A percentile compares a stretch with the other conserved stretches of the same genome.
phyloP scores from a whole-genome alignment of 495 filamentous ascomycete genomes.

The Astrocystis sublimbata region DNA sequence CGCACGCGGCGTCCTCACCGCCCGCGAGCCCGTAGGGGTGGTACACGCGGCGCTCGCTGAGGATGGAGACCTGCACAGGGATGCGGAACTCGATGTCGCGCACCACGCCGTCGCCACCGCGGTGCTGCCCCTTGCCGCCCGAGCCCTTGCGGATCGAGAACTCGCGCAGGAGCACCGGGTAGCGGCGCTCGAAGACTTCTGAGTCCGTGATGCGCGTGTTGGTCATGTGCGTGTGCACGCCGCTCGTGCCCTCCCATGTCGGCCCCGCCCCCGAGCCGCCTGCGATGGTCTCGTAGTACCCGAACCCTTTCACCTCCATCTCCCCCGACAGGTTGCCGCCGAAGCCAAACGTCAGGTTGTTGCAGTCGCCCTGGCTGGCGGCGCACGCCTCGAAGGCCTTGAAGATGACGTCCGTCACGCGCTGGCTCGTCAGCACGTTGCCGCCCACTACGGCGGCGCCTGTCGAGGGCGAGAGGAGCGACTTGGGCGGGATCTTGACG shows the following conservation, averaged over 20 bases:
- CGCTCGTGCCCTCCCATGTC: constrained; percentile 83
- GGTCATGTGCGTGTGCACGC: constrained; percentile 98
- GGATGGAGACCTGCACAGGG: constrained; percentile 82
- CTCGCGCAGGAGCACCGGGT: constrained; percentile 82
- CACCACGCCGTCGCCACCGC: constrained; percentile 86
- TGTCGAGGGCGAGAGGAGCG: constrained; percentile 82
- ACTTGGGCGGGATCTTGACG: constrained; percentile 78
- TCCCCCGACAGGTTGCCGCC: constrained; percentile 73
- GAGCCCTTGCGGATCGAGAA: constrained; percentile 73
- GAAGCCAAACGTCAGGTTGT: constrained; percentile 85
- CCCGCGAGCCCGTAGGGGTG: constrained; percentile 86
- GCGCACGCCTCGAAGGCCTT: constrained; percentile 89
- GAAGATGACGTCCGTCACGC: constrained; percentile 92
- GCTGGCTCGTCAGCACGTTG: constrained; percentile 88
- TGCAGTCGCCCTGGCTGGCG: constrained; percentile 88
- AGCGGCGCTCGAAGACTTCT: constrained; percentile 93
- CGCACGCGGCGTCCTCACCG: constrained; percentile 77
- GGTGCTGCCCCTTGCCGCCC: constrained; percentile 73
- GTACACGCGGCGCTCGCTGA: constrained; percentile 85
- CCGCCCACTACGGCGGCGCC: constrained; percentile 93
- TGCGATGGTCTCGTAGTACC: constrained; percentile 97
- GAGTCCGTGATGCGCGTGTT: constrained; percentile 97
- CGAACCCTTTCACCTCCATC: constrained; percentile 71
- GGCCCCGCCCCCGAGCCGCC: constrained; percentile 88
- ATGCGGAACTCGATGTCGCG: constrained; percentile 94